Base-by-base conservation (phyloP, 257 asterid genomes). In the Forsythia viridissima region DNA sequence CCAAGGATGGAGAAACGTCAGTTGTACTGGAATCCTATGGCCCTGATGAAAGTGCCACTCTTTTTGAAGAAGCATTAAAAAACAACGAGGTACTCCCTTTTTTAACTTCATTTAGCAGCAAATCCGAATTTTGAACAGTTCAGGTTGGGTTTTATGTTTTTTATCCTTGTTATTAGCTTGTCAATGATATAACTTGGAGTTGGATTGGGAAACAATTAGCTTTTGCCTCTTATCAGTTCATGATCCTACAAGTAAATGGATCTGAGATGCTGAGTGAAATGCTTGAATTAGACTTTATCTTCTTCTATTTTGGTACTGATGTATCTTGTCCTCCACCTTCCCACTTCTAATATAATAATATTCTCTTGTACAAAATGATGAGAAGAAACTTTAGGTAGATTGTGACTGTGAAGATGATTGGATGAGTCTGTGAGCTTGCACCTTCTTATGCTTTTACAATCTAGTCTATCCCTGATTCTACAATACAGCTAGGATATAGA, bases 61-160 rank as follows among this genome's bases (percentile, higher is more conserved):
- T 93, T 73, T 92, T 93, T 79, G 85, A 81, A 72, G 91, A 93
- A 87, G 98, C 96, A 43, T 79, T 93, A 85, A 83, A 77, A 86
- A 80, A 73, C 76, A 93, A 93, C 42, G 93, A 93, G 98, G 97
- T 93, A 82, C 63, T 85, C 30, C 21, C 18, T 51, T 70, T 68
- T 70, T 77, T 24, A 63, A 55, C 11, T n/a, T 18, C 65, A 18
- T 48, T 63, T 75, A n/a, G 36, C 61, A 77, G 6, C 21, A 61
- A 7, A 61, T 63, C 2, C 4, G 18, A 8, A 24, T 8, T 63
- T 21, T 63, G 70, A 63, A 63, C 8, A 24, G 38, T 63, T 30
- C 16, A 21, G 8, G 16, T 24, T 21, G 21, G 67, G 36, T 59
- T 59, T 7, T 59, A 8, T n/a, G 7, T 3, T 52, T 83, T 42